Conservation (phyloP, 345 rosid species). For the Heritiera fomes region DNA sequence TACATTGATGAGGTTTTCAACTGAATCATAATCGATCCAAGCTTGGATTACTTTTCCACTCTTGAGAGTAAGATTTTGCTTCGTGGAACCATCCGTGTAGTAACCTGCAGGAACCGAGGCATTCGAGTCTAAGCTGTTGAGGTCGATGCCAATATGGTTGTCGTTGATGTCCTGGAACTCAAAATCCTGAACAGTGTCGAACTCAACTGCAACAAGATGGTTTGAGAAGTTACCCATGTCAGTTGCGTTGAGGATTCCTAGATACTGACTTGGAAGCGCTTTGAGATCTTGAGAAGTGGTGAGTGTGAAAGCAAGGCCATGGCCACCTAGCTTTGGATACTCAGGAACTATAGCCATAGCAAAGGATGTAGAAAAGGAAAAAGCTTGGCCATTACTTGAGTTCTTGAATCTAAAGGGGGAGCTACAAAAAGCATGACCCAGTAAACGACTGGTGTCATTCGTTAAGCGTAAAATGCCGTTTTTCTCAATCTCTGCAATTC, state of each 20-base stretch:
- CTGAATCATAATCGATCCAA: slow-evolving; percentile 83
- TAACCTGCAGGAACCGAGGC: slow-evolving; percentile 46
- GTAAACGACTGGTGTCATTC: slow-evolving; percentile 44
- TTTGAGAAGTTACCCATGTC: slow-evolving; percentile 60
- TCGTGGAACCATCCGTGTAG: slow-evolving; percentile 34
- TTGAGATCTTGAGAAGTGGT: slow-evolving; percentile 44
- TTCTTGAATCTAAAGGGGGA: slow-evolving; percentile 62
- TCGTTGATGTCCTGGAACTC: slow-evolving; percentile 76
- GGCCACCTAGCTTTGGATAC: slow-evolving; percentile 73
- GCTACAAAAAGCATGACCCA: slow-evolving; percentile 76
- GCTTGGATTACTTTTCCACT: slow-evolving; percentile 61
- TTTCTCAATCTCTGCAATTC: slow-evolving; percentile 49
- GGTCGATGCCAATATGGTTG: slow-evolving; percentile 82
- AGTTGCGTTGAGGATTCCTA: slow-evolving; percentile 62
- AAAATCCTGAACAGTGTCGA: slow-evolving; percentile 74
- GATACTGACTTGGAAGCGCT: slow-evolving; percentile 68
- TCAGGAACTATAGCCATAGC: slow-evolving; percentile 69
- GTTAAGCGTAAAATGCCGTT: slow-evolving; percentile 68
- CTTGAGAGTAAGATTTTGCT: slow-evolving; percentile 53
- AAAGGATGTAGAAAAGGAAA: slow-evolving; percentile 78
- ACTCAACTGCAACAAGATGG: slow-evolving; percentile 71
- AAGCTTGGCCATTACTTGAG: slow-evolving; percentile 41
- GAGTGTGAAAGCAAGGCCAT: slow-evolving; percentile 82
- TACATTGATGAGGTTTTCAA: slow-evolving; percentile 42
- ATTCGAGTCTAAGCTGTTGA: slow-evolving; percentile 62